A percentile compares a stretch with the other conserved stretches of the same genome.
These are phyloP conservation scores for Psilocybe tampanensis DNA, from an alignment of 768 basidiomycete species.

Conservation along the genomic window DNA sequence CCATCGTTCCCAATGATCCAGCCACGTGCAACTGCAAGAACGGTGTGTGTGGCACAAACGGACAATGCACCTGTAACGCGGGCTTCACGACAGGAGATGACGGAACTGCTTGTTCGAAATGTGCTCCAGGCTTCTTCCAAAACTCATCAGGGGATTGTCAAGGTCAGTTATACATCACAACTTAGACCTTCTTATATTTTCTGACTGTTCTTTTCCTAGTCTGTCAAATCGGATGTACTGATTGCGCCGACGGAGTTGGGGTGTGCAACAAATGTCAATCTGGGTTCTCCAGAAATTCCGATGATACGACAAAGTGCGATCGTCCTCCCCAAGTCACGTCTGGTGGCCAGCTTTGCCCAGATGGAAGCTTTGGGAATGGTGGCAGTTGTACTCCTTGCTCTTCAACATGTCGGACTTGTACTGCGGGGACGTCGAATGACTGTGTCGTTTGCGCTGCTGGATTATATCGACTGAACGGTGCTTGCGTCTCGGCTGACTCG, in stretches of 20 bases:
- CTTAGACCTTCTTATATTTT: conserved; percentile 34
- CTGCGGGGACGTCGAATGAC: conserved; percentile 59
- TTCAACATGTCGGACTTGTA: conserved; percentile 68
- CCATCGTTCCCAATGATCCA: conserved; percentile 53
- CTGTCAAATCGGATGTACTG: conserved; percentile 74
- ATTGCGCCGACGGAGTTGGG: conserved; percentile 66
- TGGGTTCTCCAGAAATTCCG: conserved; percentile 65
- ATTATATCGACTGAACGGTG: conserved; percentile 61
- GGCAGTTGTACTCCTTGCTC: conserved; percentile 60
- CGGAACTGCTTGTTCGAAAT: conserved; percentile 77
- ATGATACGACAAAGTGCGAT: conserved; percentile 67
- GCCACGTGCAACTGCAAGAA: conserved; percentile 79
- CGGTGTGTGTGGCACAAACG: conserved; percentile 68
- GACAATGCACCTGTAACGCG: conserved; percentile 72
- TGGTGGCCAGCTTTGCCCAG: conserved; percentile 60
- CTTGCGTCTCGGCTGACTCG: conserved; percentile 63
- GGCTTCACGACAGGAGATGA: conserved; percentile 74
- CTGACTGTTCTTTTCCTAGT: conserved; percentile 46
- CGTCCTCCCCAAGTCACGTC: conserved; percentile 53
- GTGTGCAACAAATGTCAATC: conserved; percentile 69
- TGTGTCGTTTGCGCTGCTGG: conserved; percentile 71
- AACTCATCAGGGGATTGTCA: conserved; percentile 72
- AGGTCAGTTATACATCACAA: conserved; percentile 59
- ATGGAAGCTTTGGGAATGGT: conserved; percentile 60
- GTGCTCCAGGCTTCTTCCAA: conserved; percentile 75